These are phyloP conservation scores for Colletotrichum camelliae DNA, from an alignment of 2,329 filamentous ascomycete genomes.

Conservation along the genomic window DNA sequence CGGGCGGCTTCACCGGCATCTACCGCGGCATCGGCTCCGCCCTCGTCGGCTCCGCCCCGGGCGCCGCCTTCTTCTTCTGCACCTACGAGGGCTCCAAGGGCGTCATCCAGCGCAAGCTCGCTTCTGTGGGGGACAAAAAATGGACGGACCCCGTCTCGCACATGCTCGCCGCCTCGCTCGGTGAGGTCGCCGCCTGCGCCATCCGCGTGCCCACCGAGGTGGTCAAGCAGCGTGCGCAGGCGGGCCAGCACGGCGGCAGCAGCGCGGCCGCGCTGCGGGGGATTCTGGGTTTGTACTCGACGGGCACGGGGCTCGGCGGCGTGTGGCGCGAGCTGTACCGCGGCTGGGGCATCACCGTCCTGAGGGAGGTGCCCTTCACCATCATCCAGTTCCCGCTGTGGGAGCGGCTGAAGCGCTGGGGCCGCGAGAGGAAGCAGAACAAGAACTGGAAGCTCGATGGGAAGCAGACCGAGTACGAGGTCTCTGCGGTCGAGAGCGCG, in stretches of 20 bases:
- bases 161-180: conserved; percentile 84
- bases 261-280: conserved; percentile 70
- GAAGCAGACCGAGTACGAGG: conserved; percentile 36
- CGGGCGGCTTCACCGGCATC: conserved; percentile 88
- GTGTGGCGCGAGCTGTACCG: conserved; percentile 89
- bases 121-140: conserved; percentile 24
- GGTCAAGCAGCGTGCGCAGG: conserved; percentile 95
- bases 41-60: conserved; percentile 88
- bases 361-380: conserved; percentile 96
- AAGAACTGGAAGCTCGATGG: conserved; percentile 3
- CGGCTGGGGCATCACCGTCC: conserved; percentile 89
- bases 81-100: conserved; percentile 83
- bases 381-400: conserved; percentile 97
- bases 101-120: conserved; percentile 43
- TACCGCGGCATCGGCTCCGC: conserved; percentile 93
- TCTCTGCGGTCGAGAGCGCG: conserved; percentile 80
- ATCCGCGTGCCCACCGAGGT: conserved; percentile 96
- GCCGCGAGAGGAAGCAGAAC: conserved; percentile 43
- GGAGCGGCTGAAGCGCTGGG: conserved; percentile 87
- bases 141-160: conserved; percentile 50
- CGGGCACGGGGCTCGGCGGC: conserved; percentile 48
- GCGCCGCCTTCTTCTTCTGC: conserved; percentile 96
- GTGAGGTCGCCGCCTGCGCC: conserved; percentile 91
- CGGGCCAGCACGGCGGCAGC: conserved; percentile 77
- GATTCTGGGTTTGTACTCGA: conserved; percentile 62